Evolutionary conservation across 1,284 basidiomycete species (phyloP), one percentile per base, ranked within the genome.

Genomic region (Ceratobasidium papillatum): DNA sequence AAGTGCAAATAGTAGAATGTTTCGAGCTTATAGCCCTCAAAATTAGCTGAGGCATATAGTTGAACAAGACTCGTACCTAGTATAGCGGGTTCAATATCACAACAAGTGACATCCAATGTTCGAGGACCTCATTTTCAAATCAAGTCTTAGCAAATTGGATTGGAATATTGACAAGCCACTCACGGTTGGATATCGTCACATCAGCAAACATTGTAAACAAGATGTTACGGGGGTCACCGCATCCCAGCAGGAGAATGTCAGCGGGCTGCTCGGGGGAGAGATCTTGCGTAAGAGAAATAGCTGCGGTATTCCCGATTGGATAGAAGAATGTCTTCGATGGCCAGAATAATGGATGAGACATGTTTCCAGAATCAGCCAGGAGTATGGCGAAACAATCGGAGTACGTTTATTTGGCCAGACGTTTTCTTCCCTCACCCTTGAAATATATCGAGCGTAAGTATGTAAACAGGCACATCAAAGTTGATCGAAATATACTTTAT

Each of bases 191-290:
- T 12, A 9, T 4, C 22, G 77, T 68, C 71, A 80, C 87, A 84
- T 86, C 85, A 73, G 83, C 84, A 69, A 80, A 82, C 38, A 87
- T 75, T 0, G 89, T 89, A 78, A 87, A 88, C 12, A 90, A 75
- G 7, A 90, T 84, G 75, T 84, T 86, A 34, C 88, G 82, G 22
- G 86, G 85, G 77, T 90, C 89, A 9, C 89, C 88, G 77, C 87
- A 90, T 9, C 85, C 88, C 38, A 89, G 80, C 19, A 88, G 82
- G 11, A 90, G 81, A 25, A 89, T 79, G 36, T 84, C 78, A 1
- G 86, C 87, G 25, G 80, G 71, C 71, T 83, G 79, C 74, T 87
- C 87, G 1, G 84, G 84, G 51, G 86, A 81, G 1, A 89, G 77
- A 58, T 85, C 82, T 49, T 85, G 82, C 1, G 86, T 87, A 0